These are phyloP conservation scores for Neurospora sp. DNA, from an alignment of 495 filamentous ascomycete genomes.

Conservation along the genomic window DNA sequence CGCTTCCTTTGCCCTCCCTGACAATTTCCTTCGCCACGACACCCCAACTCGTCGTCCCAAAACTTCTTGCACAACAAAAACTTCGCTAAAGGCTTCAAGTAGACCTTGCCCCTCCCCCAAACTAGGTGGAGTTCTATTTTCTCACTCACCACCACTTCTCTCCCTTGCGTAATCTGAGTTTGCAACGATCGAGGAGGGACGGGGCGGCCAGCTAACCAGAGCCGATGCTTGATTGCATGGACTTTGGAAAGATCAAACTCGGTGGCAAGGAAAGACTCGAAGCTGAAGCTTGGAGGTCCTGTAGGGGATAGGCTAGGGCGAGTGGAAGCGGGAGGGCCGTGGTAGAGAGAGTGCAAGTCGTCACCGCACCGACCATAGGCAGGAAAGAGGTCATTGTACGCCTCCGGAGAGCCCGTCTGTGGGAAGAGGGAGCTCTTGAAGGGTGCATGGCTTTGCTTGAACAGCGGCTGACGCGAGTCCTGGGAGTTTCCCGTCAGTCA, in stretches of 20 bases:
- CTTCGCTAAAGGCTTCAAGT: slow-evolving; percentile 27
- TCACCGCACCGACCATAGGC: background rate
- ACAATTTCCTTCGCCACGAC: background rate
- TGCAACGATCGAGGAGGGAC: slow-evolving; percentile 30
- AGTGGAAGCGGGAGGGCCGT: background rate
- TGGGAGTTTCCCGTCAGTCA: background rate
- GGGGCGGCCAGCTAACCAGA: slow-evolving; percentile 35
- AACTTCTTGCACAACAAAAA: slow-evolving; percentile 25
- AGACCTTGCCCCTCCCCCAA: slow-evolving; percentile 28
- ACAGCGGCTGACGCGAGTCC: background rate
- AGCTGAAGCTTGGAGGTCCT: background rate
- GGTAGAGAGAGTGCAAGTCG: background rate
- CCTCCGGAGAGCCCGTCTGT: background rate
- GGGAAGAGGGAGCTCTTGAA: background rate
- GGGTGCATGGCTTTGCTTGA: background rate
- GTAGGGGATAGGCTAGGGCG: background rate
- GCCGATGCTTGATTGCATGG: slow-evolving; percentile 1
- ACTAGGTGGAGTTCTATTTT: slow-evolving; percentile 33
- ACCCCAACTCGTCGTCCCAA: slow-evolving; percentile 18
- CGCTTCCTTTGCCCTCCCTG: background rate
- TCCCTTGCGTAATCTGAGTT: slow-evolving; percentile 21
- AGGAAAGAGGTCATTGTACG: background rate
- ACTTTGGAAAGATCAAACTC: background rate
- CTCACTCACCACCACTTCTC: slow-evolving; percentile 35
- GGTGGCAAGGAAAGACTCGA: background rate